These are phyloP conservation scores for Rhodocollybia butyracea DNA, from an alignment of 768 basidiomycete species.

Conservation along the genomic window DNA sequence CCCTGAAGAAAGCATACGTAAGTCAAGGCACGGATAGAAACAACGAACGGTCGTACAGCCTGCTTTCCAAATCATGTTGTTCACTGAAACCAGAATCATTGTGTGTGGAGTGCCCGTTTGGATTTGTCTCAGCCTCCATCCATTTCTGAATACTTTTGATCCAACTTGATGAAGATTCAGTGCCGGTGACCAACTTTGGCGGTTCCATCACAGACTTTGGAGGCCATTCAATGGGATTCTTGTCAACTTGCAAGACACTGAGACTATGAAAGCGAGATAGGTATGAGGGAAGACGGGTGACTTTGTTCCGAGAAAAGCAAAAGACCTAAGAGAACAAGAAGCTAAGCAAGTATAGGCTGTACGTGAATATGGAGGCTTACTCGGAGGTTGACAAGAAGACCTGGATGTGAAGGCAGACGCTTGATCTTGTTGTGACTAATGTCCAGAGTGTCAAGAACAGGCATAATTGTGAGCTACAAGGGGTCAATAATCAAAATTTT, in stretches of 20 bases:
- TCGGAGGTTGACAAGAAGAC: constrained; percentile 71
- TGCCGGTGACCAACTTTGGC: constrained; percentile 37
- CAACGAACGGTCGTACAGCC: constrained; percentile 26
- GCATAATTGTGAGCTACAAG: constrained; percentile 73
- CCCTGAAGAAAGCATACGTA: constrained; percentile 20
- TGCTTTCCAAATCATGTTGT: constrained; percentile 39
- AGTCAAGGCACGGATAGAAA: constrained; percentile 9
- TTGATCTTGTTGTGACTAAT: constrained; percentile 90
- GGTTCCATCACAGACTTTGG: constrained; percentile 54
- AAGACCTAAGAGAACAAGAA: constrained; percentile 56
- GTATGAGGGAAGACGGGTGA: constrained; percentile 77
- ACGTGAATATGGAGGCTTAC: constrained; percentile 35
- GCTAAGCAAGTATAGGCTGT: constrained; percentile 1
- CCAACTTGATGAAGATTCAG: constrained; percentile 66
- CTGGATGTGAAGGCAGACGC: constrained; percentile 74
- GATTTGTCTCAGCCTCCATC: constrained; percentile 55
- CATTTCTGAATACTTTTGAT: constrained; percentile 69
- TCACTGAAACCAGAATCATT: constrained; percentile 52
- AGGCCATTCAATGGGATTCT: constrained; percentile 95
- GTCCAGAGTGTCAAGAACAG: constrained; percentile 90
- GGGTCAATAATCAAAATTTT: background rate
- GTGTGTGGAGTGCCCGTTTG: constrained; percentile 32
- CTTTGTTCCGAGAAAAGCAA: constrained; percentile 81
- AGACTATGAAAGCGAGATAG: constrained; percentile 69
- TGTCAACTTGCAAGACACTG: constrained; percentile 79